Base-by-base conservation (phyloP, 2,329 filamentous ascomycete genomes). In the Thielaviopsis ethacetica region DNA sequence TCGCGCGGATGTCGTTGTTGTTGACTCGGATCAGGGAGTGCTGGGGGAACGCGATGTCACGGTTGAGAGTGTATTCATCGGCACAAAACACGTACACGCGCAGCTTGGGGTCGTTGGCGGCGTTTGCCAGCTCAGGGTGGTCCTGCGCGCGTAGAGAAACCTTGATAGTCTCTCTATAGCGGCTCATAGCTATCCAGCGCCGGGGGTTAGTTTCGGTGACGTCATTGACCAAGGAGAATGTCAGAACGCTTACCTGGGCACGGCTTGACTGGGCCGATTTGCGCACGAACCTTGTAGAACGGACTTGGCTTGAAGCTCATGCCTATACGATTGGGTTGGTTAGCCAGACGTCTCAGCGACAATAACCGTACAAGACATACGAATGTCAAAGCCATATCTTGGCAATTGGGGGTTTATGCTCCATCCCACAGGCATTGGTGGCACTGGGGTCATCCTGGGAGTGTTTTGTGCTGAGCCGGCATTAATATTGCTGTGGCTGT, bases 21-120 rank as follows among this genome's bases (percentile, higher is more conserved):
- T 98, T 98, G 59, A 95, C 82, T 68, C 90, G 91, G 60, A 98
- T 78, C 68, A 98, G 93, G 34, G 93, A 86, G 71, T 96, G 90
- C 65, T 91, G 83, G 1, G 93, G 93, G 64, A 98, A 98, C 0
- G 88, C 75, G 58, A 98, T 83, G 62, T 97, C 89, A 56, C 88
- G 86, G 2, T 74, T 69, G 17, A 79, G 81, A 15, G 77, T 71
- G 17, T 76, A 76, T 59, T 88, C 85, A 1, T 76, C 74, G 3
- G 88, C 83, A 66, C 90, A 95, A 67, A 94, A 95, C 4, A 96
- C 76, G 80, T 96, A 85, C 50, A 95, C 76, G 55, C 83, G 80
- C 65, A 85, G 72, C 13, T 77, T 77, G n/a, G 76, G 73, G 62
- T 91, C 82, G 7, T 70, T 68, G 26, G 78, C 71, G 54, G 90